Evolutionary conservation across 352 stramenopile species (phyloP).

Genomic region (Phytophthora hybrid): DNA sequence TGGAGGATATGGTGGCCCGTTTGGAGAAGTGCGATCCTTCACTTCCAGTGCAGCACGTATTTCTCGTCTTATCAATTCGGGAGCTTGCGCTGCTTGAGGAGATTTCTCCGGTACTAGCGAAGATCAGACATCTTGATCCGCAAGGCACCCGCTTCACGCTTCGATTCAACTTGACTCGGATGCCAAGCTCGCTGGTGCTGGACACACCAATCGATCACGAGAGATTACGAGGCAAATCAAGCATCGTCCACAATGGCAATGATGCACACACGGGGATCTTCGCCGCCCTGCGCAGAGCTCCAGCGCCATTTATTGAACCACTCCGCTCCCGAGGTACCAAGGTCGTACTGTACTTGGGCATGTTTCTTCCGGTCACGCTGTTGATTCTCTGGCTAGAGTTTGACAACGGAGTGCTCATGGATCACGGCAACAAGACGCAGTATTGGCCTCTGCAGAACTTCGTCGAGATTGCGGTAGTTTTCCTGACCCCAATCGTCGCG

Average conservation of each 20-base stretch:
- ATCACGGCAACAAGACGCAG: conserved; percentile 42
- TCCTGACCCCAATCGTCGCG: conserved; percentile 40
- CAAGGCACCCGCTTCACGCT: conserved; percentile 27
- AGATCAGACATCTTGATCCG: conserved; percentile 42
- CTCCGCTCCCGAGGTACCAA: conserved; percentile 38
- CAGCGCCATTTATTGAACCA: conserved; percentile 46
- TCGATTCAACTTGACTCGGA: conserved; percentile 46
- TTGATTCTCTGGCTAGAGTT: conserved; percentile 51
- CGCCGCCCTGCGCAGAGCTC: conserved; percentile 4
- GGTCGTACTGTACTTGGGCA: conserved; percentile 38
- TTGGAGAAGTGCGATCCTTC: conserved; percentile 15
- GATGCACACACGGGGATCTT: not conserved
- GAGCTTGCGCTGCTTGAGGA: conserved; percentile 53
- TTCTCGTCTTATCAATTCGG: conserved; percentile 53
- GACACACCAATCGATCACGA: conserved; percentile 41
- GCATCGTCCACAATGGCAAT: not conserved
- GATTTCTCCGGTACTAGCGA: conserved; percentile 45
- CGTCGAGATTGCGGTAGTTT: conserved; percentile 49
- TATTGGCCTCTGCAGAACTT: conserved; percentile 63
- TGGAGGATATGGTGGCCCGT: conserved; percentile 56
- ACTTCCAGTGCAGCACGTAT: conserved; percentile 37
- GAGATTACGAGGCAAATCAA: conserved; percentile 22
- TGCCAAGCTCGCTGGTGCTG: conserved; percentile 28
- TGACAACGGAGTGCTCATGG: conserved; percentile 43
- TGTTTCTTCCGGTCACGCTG: conserved; percentile 33